These are phyloP conservation scores for Erodium moschatum DNA, from an alignment of 441 rosid species.

Conservation along the genomic window DNA sequence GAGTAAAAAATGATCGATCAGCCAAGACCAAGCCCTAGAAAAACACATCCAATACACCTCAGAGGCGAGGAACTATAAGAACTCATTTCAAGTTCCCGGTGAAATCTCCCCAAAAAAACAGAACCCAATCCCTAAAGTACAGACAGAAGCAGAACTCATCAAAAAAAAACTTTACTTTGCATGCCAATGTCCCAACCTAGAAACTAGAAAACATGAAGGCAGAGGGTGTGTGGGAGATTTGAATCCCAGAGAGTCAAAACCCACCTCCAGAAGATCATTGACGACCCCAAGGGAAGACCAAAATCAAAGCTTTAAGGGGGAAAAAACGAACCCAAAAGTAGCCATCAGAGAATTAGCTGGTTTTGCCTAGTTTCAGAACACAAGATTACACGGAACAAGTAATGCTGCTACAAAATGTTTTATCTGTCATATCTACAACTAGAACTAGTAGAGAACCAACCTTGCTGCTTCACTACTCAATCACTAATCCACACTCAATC, in stretches of 20 bases:
- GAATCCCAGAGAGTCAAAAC: background rate
- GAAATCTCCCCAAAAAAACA: constrained; percentile 17
- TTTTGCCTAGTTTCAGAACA: constrained; percentile 15
- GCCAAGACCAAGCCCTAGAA: background rate
- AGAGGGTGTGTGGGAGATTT: background rate
- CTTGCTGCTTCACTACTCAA: background rate
- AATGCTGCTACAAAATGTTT: constrained; percentile 17
- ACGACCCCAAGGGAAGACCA: constrained; percentile 7
- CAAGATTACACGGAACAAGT: constrained; percentile 11
- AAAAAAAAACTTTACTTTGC: constrained; percentile 1
- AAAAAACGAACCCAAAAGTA: constrained; percentile 9
- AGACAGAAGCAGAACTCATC: constrained; percentile 17
- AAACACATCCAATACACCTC: background rate
- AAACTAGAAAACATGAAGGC: background rate
- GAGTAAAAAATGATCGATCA: background rate
- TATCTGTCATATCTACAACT: constrained; percentile 5
- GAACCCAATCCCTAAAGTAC: constrained; percentile 7
- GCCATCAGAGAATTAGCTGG: constrained; percentile 26
- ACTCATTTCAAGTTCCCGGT: constrained; percentile 10
- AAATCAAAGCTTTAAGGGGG: constrained; percentile 8
- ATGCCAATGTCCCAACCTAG: background rate
- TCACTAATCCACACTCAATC: constrained; percentile 4
- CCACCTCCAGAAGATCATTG: constrained; percentile 8
- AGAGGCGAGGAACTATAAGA: background rate
- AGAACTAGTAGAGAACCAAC: constrained; percentile 14